Evolutionary conservation across 179 eudicot species (phyloP), one percentile per base, ranked within the genome.

Genomic region (Spinacia oleracea): DNA sequence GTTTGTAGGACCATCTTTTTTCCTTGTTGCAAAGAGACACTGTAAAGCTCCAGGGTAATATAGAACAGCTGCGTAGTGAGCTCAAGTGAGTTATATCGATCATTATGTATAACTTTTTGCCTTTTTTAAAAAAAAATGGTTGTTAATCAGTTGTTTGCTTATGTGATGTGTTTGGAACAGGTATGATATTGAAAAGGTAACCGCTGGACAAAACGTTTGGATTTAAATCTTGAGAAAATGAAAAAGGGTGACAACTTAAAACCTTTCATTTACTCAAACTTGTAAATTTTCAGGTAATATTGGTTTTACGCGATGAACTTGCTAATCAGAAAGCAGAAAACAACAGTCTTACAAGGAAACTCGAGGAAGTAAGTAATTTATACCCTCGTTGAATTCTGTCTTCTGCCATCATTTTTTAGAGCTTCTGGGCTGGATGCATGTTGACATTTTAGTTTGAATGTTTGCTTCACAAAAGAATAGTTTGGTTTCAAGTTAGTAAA

Each of bases 171-270:
- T 73, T 74, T 72, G 70, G 64, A 79, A 65, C 86, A 92, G 95
- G 89, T 89, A 88, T 64, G 97, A 91, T 83, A 84, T 91, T 75
- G 96, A 93, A 85, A 93, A 93, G 84, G 91, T 91, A 73, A 93
- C 94, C 45, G 97, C 97, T 29, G 97, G 96, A n/a, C 96, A 89
- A n/a, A n/a, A 63, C 93, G 96, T 59, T 79, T 93, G 88, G 97
- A 93, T 86, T 77, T 93, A 64, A 93, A 93, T 87, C 96, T 93
- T 70, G 94, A n/a, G n/a, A n/a, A n/a, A n/a, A n/a, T n/a, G n/a
- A 93, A 74, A 89, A 87, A 87, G 92, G 97, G 97, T 93, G 73
- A 85, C 86, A 34, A 43, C 77, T 71, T 23, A 20, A 18, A 53
- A 16, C 21, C 38, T 70, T 32, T 71, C 14, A 27, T 74, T 65